Evolutionary conservation across 2,329 filamentous ascomycete species (phyloP).

Genomic region (Exophiala aquamarina): DNA sequence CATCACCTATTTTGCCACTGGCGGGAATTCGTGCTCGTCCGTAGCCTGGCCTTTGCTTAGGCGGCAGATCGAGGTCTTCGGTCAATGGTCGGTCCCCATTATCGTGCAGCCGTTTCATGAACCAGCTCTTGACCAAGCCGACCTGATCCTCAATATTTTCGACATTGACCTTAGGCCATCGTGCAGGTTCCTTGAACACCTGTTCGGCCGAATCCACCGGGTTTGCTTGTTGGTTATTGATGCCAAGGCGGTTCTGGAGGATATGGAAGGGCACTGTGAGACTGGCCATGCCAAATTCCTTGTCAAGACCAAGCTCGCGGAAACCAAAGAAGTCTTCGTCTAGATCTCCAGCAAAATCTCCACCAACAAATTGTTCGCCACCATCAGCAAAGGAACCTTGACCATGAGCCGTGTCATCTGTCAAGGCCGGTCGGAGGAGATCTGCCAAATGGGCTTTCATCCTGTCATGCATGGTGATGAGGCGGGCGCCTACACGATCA

Average conservation of each 20-base stretch:
- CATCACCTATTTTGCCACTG: slow-evolving; percentile 45
- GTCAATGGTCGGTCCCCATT: slow-evolving; percentile 79
- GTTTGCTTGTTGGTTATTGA: slow-evolving; percentile 55
- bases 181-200: slow-evolving; percentile 63
- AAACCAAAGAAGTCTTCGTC: slow-evolving; percentile 99
- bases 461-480: slow-evolving; percentile 83
- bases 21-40: slow-evolving; percentile 45
- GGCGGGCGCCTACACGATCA: slow-evolving; percentile 77
- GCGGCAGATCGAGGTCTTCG: slow-evolving; percentile 91
- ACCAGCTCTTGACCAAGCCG: slow-evolving; percentile 86
- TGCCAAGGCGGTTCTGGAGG: slow-evolving; percentile 86
- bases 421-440: slow-evolving; percentile 82
- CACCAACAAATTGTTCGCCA: slow-evolving; percentile 93
- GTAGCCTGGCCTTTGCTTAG: slow-evolving; percentile 70
- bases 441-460: slow-evolving; percentile 95
- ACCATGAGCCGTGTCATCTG: slow-evolving; percentile 77
- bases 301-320: slow-evolving; percentile 88
- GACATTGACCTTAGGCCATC: slow-evolving; percentile 74
- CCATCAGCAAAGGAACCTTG: slow-evolving; percentile 92
- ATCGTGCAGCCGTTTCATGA: slow-evolving; percentile 81
- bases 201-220: slow-evolving; percentile 29
- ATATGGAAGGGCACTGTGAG: slow-evolving; percentile 92
- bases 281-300: slow-evolving; percentile 82
- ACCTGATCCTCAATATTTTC: slow-evolving; percentile 79
- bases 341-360: slow-evolving; percentile 96